A percentile compares a stretch with the other conserved stretches of the same genome.
Conservation (phyloP, 352 stramenopile species). For the Phytophthora pisi region DNA sequence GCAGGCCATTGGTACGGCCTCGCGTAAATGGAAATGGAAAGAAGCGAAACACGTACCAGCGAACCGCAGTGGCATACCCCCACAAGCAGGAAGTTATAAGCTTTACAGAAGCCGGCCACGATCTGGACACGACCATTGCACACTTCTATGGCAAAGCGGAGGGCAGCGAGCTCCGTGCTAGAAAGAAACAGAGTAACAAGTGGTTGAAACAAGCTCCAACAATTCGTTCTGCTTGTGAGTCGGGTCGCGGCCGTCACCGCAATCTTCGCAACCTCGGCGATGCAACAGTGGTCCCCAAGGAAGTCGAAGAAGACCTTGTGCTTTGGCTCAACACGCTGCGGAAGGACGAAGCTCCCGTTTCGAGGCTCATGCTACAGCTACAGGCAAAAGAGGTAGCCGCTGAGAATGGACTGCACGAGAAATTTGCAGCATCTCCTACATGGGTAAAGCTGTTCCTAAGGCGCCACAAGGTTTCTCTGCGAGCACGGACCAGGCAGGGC, state of each 20-base stretch:
- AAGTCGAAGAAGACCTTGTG: background rate
- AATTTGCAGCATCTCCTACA: background rate
- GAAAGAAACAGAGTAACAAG: background rate
- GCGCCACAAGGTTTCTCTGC: background rate
- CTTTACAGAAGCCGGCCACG: background rate
- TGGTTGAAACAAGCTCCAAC: background rate
- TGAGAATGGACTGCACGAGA: background rate
- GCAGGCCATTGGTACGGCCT: background rate
- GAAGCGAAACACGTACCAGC: background rate
- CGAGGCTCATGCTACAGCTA: background rate
- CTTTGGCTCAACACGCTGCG: background rate
- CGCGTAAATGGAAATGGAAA: constrained; percentile 4
- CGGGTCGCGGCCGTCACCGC: background rate
- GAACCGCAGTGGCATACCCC: background rate
- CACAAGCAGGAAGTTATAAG: background rate
- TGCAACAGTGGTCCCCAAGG: background rate
- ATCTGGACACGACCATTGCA: background rate
- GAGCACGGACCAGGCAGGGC: background rate
- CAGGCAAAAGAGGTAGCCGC: background rate
- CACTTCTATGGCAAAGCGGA: background rate
- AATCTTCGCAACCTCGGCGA: background rate
- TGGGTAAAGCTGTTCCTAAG: background rate
- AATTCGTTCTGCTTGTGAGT: background rate
- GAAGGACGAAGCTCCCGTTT: background rate
- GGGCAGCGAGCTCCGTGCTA: background rate